Evolutionary conservation across 2,329 filamentous ascomycete genomes (phyloP), one percentile per base, ranked within the genome.

Genomic region (Xylariomycetidae sp.): DNA sequence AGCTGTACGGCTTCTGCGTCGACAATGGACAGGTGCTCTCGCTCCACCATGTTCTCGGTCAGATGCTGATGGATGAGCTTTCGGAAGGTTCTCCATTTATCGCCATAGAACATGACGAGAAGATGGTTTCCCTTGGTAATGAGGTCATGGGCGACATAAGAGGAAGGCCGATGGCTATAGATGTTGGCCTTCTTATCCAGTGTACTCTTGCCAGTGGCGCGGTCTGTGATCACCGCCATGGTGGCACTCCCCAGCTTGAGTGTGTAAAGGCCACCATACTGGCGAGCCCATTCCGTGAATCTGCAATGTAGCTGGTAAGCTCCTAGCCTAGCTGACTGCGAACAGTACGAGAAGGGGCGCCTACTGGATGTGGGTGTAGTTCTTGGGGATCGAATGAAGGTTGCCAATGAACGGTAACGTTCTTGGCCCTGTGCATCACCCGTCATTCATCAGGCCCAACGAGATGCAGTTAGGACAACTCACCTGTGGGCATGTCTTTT

Each of bases 1-100:
- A 73, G 60, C 47, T 72, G 67, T 3, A 50, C 52, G 1, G 61
- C 61, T 46, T 74, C 70, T 0, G 69, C 68, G 34, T 73, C 52
- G 25, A 63, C 55, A 0, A 72, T 32, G 0, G 48, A 39, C 5
- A 63, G 39, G 38, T 73, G 61, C 4, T 63, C 37, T 28, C 60
- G 63, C 24, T 69, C 63, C 15, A 63, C 56, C 38, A 60, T 57
- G 10, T 50, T 53, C 44, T 70, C 67, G 49, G 59, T 67, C 30
- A 69, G 60, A 35, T 59, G 52, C 32, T 66, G 59, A 34, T 69
- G 62, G 6, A 68, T 47, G 3, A 68, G 42, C 39, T 65, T 68
- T 18, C 70, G 55, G n/a, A 60, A 58, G 5, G 41, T 53, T 10
- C 64, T 52, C 70, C 69, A 73, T 10, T 48, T 50, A 6, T 59